phyloP scores from a whole-genome alignment of 2,329 filamentous ascomycete genomes.

The Hypoxylon sp. region DNA sequence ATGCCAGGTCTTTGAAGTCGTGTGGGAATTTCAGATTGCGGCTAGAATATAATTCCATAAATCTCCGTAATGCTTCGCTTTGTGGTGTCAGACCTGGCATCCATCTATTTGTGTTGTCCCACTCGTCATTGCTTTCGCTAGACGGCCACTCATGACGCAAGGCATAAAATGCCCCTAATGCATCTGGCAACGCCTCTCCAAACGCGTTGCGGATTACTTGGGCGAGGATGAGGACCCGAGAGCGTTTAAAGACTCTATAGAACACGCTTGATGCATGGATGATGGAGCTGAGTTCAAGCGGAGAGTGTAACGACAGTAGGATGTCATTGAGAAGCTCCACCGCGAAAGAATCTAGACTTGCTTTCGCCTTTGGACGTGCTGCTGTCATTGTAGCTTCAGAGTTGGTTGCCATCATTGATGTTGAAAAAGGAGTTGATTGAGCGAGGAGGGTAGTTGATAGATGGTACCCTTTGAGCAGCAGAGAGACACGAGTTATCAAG shows the following conservation, averaged over 20 bases:
- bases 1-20: background rate
- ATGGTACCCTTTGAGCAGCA: background rate
- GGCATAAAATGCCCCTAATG: background rate
- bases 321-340: background rate
- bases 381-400: background rate
- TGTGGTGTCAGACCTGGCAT: too few species aligned
- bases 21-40: background rate
- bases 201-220: background rate
- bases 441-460: background rate
- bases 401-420: background rate
- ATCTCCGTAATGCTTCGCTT: too few species aligned
- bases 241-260: conserved; percentile 1
- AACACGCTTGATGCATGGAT: conserved; percentile 1
- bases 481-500: background rate
- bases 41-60: too few species aligned
- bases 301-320: background rate
- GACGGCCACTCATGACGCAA: background rate
- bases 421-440: background rate
- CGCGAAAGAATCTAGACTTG: background rate
- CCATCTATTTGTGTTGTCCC: too few species aligned
- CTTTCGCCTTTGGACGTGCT: background rate
- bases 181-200: background rate
- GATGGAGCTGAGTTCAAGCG: background rate
- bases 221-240: background rate
- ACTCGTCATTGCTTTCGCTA: too few species aligned